Evolutionary conservation across 1,284 basidiomycete species (phyloP).

Genomic region (Fomitiporia mediterranea): DNA sequence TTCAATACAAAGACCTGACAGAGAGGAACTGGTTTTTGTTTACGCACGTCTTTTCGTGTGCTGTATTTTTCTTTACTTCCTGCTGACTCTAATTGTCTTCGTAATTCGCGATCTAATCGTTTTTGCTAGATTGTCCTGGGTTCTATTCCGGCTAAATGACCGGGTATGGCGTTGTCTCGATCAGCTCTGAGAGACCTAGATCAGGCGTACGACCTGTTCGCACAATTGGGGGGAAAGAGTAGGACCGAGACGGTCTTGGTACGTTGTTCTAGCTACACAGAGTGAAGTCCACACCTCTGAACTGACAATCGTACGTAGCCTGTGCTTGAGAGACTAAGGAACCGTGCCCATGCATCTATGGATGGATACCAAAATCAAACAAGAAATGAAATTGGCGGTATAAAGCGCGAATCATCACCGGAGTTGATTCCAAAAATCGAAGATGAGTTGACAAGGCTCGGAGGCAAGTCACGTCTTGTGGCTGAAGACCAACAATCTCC

Average conservation of each 20-base stretch:
- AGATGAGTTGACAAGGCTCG: conserved; percentile 51
- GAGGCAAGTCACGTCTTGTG: conserved; percentile 59
- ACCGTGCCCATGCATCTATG: conserved; percentile 42
- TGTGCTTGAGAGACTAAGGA: conserved; percentile 51
- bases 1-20: conserved; percentile 57
- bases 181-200: conserved; percentile 62
- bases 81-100: neutral
- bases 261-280: conserved; percentile 29
- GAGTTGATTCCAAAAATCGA: conserved; percentile 38
- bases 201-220: conserved; percentile 53
- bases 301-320: conserved; percentile 36
- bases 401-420: conserved; percentile 17
- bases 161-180: conserved; percentile 53
- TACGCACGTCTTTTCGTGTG: conserved; percentile 68
- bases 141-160: conserved; percentile 57
- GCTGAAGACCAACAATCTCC: conserved; percentile 35
- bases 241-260: conserved; percentile 58
- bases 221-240: conserved; percentile 42
- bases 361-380: conserved; percentile 24
- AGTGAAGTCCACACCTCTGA: too few species aligned
- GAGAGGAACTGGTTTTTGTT: conserved; percentile 71
- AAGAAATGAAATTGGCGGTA: conserved; percentile 28
- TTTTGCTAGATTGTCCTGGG: conserved; percentile 60
- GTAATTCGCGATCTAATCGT: conserved; percentile 5
- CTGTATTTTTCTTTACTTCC: conserved; percentile 40